Percentiles rank a stretch among this genome's conserved stretches.
Conservation (phyloP, 768 basidiomycete species). For the Russula sp. region DNA sequence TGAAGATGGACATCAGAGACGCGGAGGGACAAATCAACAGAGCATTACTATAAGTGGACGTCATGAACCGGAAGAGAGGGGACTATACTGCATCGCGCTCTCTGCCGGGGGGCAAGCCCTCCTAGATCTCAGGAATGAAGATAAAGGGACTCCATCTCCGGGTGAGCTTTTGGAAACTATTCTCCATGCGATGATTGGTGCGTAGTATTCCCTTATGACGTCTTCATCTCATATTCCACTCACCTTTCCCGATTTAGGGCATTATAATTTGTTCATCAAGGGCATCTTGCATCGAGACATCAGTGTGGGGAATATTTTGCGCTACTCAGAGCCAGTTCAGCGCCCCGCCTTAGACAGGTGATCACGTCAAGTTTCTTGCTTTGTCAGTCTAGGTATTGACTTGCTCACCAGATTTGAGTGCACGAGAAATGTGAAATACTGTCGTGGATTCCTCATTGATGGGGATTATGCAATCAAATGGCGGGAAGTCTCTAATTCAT, state of each 20-base stretch:
- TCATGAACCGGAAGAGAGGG: neutral
- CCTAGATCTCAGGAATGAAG: neutral
- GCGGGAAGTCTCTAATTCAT: neutral
- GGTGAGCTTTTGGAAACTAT: neutral
- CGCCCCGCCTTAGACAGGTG: neutral
- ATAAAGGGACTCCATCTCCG: neutral
- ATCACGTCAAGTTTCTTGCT: neutral
- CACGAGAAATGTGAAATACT: neutral
- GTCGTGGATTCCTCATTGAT: neutral
- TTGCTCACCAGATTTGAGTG: neutral
- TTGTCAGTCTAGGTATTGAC: neutral
- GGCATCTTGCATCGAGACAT: neutral
- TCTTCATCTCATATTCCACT: neutral
- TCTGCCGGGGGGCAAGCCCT: neutral
- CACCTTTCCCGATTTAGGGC: neutral
- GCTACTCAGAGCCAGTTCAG: neutral
- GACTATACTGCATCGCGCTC: neutral
- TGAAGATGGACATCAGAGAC: neutral
- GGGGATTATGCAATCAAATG: neutral
- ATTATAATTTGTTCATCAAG: neutral
- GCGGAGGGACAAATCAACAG: no score
- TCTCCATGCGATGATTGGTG: neutral
- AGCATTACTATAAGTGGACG: neutral
- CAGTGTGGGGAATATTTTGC: neutral
- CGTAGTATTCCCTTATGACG: neutral